Percentiles rank a stretch among this genome's conserved stretches.
Conservation (phyloP, 164 flowering plant species). For the Chimonanthus salicifolius region DNA sequence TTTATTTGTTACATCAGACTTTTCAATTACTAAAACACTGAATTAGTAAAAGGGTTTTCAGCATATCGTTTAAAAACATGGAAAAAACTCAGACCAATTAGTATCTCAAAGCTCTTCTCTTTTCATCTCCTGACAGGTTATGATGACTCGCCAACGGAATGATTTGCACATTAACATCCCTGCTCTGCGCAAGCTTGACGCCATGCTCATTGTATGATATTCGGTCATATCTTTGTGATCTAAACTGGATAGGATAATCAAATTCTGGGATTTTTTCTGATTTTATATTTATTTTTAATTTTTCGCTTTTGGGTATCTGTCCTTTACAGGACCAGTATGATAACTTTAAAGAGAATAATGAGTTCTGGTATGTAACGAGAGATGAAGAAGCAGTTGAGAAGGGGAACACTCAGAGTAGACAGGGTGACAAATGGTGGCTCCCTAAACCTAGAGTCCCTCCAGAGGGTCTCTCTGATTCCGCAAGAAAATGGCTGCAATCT, state of each 20-base stretch:
- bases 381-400: slow-evolving; percentile 43
- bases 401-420: slow-evolving; percentile 28
- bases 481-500: slow-evolving; percentile 57
- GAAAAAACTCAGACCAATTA: too few relatives aligned
- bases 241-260: background rate
- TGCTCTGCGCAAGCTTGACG: slow-evolving; percentile 81
- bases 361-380: slow-evolving; percentile 63
- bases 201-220: slow-evolving; percentile 76
- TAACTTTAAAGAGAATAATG: slow-evolving; percentile 52
- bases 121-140: slow-evolving; percentile 39
- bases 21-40: too few relatives aligned
- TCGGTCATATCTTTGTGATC: background rate
- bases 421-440: slow-evolving; percentile 87
- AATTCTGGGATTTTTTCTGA: background rate
- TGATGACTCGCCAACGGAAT: slow-evolving; percentile 73
- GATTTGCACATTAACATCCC: slow-evolving; percentile 89
- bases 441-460: slow-evolving; percentile 66
- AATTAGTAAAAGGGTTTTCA: too few relatives aligned
- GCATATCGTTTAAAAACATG: too few relatives aligned
- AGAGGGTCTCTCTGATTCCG: slow-evolving; percentile 58
- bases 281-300: background rate
- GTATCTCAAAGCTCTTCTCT: background rate
- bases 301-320: background rate
- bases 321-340: slow-evolving; percentile 51
- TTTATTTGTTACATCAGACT: too few relatives aligned